phyloP scores from a whole-genome alignment of 2,329 filamentous ascomycete species.

The Botrytis hyacinthi region DNA sequence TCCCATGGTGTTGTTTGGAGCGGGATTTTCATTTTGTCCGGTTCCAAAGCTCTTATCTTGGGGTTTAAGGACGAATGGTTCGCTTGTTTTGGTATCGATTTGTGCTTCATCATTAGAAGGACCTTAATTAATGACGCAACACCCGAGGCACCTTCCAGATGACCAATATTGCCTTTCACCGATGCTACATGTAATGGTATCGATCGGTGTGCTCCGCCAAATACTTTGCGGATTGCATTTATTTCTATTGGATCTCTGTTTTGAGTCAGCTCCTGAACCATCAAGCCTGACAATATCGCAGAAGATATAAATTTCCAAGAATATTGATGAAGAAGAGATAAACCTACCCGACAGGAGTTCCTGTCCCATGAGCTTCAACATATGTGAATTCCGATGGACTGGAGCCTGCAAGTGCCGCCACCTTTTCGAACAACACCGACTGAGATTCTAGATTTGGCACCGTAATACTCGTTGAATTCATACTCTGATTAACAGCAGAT shows the following conservation, averaged over 20 bases:
- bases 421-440: conserved; percentile 19
- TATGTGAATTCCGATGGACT: conserved; percentile 15
- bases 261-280: neutral
- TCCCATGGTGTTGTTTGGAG: neutral
- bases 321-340: neutral
- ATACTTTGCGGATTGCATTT: conserved; percentile 19
- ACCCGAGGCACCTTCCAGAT: conserved; percentile 27
- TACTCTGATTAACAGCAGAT: conserved; percentile 46
- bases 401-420: conserved; percentile 43
- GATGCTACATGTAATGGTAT: conserved; percentile 10
- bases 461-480: conserved; percentile 21
- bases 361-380: conserved; percentile 41
- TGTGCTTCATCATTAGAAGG: conserved; percentile 28
- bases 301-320: neutral
- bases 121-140: conserved; percentile 24
- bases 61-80: neutral
- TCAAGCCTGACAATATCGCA: neutral
- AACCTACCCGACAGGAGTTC: conserved; percentile 40
- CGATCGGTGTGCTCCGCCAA: conserved; percentile 16
- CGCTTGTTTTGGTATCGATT: conserved; percentile 37
- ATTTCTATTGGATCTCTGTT: conserved; percentile 31
- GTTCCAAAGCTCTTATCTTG: neutral
- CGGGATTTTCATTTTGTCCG: neutral
- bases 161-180: conserved; percentile 27
- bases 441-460: conserved; percentile 35